Conservation (phyloP, 768 basidiomycete genomes). For the Scleroderma bovista region DNA sequence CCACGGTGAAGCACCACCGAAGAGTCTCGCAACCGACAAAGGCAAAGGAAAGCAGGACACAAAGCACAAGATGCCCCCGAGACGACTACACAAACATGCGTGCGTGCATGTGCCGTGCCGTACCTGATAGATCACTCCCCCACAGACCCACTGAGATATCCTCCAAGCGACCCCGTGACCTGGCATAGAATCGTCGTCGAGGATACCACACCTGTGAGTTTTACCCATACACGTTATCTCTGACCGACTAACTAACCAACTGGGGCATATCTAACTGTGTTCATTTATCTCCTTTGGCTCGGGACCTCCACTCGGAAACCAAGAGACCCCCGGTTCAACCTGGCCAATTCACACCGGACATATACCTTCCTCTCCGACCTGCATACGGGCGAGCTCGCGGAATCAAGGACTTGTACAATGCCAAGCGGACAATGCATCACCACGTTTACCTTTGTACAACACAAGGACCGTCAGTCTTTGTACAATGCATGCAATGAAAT, state of each 20-base stretch:
- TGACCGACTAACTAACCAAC: too few relatives aligned
- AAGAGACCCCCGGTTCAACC: constrained; percentile 84
- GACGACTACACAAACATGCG: constrained; percentile 83
- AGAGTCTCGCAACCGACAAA: constrained; percentile 19
- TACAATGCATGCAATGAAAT: too few relatives aligned
- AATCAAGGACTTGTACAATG: too few relatives aligned
- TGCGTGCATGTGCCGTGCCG: constrained; percentile 33
- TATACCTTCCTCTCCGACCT: constrained; percentile 72
- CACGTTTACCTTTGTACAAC: too few relatives aligned
- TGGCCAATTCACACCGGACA: constrained; percentile 59
- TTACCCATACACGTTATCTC: not conserved
- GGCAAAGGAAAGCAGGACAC: constrained; percentile 40
- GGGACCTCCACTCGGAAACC: constrained; percentile 44
- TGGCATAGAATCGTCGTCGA: constrained; percentile 68
- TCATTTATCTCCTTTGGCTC: not conserved
- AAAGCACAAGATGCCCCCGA: constrained; percentile 43
- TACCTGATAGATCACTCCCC: not conserved
- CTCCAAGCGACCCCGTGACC: constrained; percentile 79
- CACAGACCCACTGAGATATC: constrained; percentile 74
- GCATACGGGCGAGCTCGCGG: constrained; percentile 58
- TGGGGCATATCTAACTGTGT: too few relatives aligned
- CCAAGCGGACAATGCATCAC: too few relatives aligned
- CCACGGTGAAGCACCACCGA: too few relatives aligned
- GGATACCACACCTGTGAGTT: constrained; percentile 54
- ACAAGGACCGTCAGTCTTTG: too few relatives aligned